Percentiles rank a stretch among this genome's conserved stretches.
Evolutionary conservation across 768 basidiomycete genomes (phyloP).

Genomic region (Kwoniella dejecticola): DNA sequence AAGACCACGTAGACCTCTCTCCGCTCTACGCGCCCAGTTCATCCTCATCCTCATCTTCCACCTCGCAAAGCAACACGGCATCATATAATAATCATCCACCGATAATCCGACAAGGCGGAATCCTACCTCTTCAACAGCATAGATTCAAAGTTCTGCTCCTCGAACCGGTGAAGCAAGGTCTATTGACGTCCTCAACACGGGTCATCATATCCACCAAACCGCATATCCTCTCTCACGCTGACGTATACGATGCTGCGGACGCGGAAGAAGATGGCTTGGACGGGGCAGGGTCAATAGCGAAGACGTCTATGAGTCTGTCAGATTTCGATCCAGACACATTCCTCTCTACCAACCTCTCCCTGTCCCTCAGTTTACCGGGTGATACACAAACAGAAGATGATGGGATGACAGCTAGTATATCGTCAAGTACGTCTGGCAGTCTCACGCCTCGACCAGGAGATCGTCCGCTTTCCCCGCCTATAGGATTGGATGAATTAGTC

Average conservation of each 20-base stretch:
- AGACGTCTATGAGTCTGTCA: slow-evolving; percentile 29
- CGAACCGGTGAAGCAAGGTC: slow-evolving; percentile 75
- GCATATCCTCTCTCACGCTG: slow-evolving; percentile 2
- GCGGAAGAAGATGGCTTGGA: slow-evolving; percentile 19
- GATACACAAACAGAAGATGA: slow-evolving; percentile 16
- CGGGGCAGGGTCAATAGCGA: slow-evolving; percentile 5
- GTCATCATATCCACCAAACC: slow-evolving; percentile 60
- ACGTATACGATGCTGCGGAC: neutral
- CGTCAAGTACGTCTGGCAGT: slow-evolving; percentile 36
- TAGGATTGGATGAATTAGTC: slow-evolving; percentile 19
- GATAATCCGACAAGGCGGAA: slow-evolving; percentile 35
- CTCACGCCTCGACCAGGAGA: slow-evolving; percentile 43
- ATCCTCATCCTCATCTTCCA: neutral
- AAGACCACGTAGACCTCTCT: slow-evolving; percentile 16
- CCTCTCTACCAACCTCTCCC: slow-evolving; percentile 37
- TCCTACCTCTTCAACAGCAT: neutral
- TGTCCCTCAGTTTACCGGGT: slow-evolving; percentile 5
- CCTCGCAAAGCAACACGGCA: neutral
- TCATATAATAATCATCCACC: slow-evolving; percentile 1
- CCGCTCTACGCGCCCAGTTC: slow-evolving; percentile 18
- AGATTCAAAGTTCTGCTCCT: slow-evolving; percentile 61
- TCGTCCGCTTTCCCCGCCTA: slow-evolving; percentile 18
- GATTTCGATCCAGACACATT: slow-evolving; percentile 53
- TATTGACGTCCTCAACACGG: slow-evolving; percentile 61
- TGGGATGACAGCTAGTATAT: slow-evolving; percentile 17